Evolutionary conservation across 208 protist species (phyloP).

Genomic region (Porcisia hertigi): DNA sequence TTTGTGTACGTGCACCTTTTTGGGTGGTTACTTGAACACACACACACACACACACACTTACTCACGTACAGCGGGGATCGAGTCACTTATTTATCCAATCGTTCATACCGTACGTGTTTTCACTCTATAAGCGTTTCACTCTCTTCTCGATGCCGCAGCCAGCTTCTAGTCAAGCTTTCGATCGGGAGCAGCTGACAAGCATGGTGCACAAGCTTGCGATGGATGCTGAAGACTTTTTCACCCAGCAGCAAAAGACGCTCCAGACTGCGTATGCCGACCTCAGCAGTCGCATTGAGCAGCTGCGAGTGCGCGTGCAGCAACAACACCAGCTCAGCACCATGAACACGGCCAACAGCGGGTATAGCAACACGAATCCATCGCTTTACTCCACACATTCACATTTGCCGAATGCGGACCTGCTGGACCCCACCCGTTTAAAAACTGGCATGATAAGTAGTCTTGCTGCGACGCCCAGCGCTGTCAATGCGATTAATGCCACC

Average conservation of each 20-base stretch:
- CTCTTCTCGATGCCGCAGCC: constrained; percentile 8
- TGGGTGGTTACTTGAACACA: too few relatives aligned
- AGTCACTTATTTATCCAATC: background rate
- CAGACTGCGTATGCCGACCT: constrained; percentile 52
- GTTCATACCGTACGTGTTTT: background rate
- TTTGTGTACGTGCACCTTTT: too few relatives aligned
- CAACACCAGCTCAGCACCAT: constrained; percentile 9
- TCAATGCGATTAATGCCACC: constrained; percentile 26
- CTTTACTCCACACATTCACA: constrained; percentile 24
- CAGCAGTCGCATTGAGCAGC: constrained; percentile 49
- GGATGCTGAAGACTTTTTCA: constrained; percentile 61
- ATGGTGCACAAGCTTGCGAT: constrained; percentile 41
- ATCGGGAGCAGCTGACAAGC: constrained; percentile 40
- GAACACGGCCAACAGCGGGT: constrained; percentile 18
- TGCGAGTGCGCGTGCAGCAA: constrained; percentile 42
- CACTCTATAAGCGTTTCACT: background rate
- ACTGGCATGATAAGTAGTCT: constrained; percentile 9
- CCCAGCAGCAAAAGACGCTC: constrained; percentile 56
- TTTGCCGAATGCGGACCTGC: constrained; percentile 14
- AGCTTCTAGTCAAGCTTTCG: constrained; percentile 7
- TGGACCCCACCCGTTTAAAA: constrained; percentile 4
- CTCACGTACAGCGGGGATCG: background rate
- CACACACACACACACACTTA: background rate
- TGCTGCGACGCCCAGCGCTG: background rate
- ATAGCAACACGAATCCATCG: constrained; percentile 26